Base-by-base conservation (phyloP, 1,284 basidiomycete species). In the Apiotrichum laibachii region DNA sequence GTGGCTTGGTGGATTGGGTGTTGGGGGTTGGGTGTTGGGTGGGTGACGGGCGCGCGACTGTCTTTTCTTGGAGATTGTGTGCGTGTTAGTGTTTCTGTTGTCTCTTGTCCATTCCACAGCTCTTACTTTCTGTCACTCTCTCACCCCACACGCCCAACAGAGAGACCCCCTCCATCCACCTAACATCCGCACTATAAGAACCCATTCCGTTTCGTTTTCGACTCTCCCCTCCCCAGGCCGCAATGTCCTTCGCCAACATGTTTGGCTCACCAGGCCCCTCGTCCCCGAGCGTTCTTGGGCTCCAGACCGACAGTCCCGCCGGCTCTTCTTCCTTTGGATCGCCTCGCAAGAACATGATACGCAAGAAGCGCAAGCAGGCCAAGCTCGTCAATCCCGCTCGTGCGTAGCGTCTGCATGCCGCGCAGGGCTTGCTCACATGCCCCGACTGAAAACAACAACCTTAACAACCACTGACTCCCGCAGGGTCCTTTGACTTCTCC, bases 371-470 rank as follows among this genome's bases (percentile, higher is more conserved):
- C 13, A 57, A 57, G 31, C 56, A 57, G 45, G 56, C 51, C 22
- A 57, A 39, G 19, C 56, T 57, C 11, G 33, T 57, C 10, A 57
- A 57, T 44, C 56, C 56, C 15, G 56, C 56, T 16, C 44, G 56
- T 57, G 39, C 44, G 55, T 57, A 40, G 3, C 31, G 18, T 43
- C 40, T 21, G 12, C 12, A 16, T 19, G 13, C 35, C 42, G n/a
- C 26, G 46, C 43, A 12, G 7, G 16, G 8, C 9, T 19, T 13
- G 37, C 22, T 55, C 19, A 47, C 22, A 44, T 48, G n/a, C n/a
- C n/a, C n/a, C n/a, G n/a, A n/a, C n/a, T n/a, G 18, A 48, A 35
- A 47, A 42, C 18, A 18, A 18, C 8, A 8, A 4, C 15, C 6
- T 15, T 42, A 8, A 18, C 40, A 18, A 15, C 40, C 13, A 18